These are phyloP conservation scores for Candida corydali DNA, from an alignment of 805 yeast genomes.

Conservation along the genomic window DNA sequence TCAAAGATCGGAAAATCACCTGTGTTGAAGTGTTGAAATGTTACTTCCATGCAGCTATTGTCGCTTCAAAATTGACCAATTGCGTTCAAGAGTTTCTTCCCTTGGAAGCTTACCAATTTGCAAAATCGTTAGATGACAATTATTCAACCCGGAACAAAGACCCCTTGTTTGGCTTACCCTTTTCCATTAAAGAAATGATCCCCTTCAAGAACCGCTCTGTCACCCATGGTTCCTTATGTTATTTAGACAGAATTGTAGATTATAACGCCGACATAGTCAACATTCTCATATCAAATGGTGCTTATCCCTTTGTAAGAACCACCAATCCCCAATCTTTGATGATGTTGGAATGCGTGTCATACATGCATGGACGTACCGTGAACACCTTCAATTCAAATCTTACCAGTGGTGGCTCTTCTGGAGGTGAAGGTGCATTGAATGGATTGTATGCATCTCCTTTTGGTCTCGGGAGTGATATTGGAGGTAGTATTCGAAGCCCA, in stretches of 20 bases:
- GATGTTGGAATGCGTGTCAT: slow-evolving; percentile 19
- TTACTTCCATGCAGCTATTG: slow-evolving; percentile 17
- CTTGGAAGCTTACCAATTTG: slow-evolving; percentile 14
- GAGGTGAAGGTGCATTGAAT: slow-evolving; percentile 22
- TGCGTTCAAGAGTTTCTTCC: slow-evolving; percentile 16
- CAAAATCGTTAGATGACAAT: slow-evolving; percentile 15
- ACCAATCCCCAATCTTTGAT: slow-evolving; percentile 20
- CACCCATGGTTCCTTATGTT: slow-evolving; percentile 16
- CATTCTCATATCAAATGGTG: slow-evolving; percentile 14
- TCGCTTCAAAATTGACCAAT: slow-evolving; percentile 15
- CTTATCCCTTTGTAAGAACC: slow-evolving; percentile 18
- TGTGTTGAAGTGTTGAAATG: slow-evolving; percentile 14
- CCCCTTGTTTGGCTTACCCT: slow-evolving; percentile 18
- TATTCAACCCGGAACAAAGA: slow-evolving; percentile 8
- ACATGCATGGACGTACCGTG: slow-evolving; percentile 17
- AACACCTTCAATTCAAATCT: slow-evolving; percentile 17
- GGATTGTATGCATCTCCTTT: slow-evolving; percentile 17
- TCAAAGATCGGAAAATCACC: slow-evolving; percentile 11
- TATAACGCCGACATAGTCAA: slow-evolving; percentile 16
- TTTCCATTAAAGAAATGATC: slow-evolving; percentile 21
- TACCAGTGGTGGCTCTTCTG: slow-evolving; percentile 21
- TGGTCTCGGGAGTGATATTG: slow-evolving; percentile 25
- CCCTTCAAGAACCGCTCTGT: slow-evolving; percentile 14
- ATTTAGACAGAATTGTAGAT: slow-evolving; percentile 16
- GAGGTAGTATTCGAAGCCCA: slow-evolving; percentile 22